phyloP scores from a whole-genome alignment of 495 filamentous ascomycete genomes.

The Acidomyces sp. region DNA sequence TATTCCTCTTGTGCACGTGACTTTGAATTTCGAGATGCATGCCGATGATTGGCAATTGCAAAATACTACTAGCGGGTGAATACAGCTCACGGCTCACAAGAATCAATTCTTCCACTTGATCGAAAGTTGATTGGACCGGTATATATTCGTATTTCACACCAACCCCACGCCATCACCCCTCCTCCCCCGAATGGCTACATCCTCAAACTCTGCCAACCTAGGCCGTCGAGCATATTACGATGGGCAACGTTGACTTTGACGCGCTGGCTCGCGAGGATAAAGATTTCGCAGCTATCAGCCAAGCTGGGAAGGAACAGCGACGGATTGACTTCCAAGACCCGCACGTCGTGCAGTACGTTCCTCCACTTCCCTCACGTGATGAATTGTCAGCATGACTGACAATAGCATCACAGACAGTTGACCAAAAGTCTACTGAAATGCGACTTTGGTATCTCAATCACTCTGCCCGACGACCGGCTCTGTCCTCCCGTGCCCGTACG shows the following conservation, averaged over 20 bases:
- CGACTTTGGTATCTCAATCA: conserved; percentile 61
- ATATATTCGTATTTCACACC: too few relatives aligned
- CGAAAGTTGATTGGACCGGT: too few relatives aligned
- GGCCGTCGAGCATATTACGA: conserved; percentile 39
- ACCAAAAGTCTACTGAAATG: conserved; percentile 63
- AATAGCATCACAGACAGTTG: conserved; percentile 43
- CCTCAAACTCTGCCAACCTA: too few relatives aligned
- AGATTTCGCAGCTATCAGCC: conserved; percentile 41
- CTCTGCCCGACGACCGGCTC: conserved; percentile 62
- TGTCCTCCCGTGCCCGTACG: conserved; percentile 66
- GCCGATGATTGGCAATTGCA: too few relatives aligned
- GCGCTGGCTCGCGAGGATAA: conserved; percentile 43
- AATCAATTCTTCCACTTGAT: too few relatives aligned
- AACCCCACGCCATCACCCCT: too few relatives aligned
- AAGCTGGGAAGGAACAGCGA: conserved; percentile 38
- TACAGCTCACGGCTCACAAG: too few relatives aligned
- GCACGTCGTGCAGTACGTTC: conserved; percentile 48
- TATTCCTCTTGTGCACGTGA: too few relatives aligned
- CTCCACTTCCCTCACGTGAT: background rate
- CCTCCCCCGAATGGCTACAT: too few relatives aligned
- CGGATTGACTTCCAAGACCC: conserved; percentile 71
- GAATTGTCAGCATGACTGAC: background rate
- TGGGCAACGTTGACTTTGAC: conserved; percentile 48
- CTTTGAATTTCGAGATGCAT: too few relatives aligned
- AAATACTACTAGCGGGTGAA: too few relatives aligned